Conservation (phyloP, 805 yeast genomes). For the Candida glaebosa region DNA sequence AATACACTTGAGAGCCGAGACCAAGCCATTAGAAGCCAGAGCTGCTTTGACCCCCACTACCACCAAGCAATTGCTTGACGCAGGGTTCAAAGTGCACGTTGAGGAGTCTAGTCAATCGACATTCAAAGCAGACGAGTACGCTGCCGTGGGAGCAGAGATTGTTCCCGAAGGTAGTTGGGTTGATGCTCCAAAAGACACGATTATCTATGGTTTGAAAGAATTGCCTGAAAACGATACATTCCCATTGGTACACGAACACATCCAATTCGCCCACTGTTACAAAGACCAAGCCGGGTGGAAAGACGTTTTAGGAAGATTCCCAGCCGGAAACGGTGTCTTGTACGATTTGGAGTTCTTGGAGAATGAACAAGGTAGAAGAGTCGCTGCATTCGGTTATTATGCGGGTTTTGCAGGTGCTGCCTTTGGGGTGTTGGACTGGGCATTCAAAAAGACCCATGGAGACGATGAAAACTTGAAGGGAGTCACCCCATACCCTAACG, state of each 20-base stretch:
- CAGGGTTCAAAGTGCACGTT: constrained; percentile 85
- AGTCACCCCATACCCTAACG: constrained; percentile 80
- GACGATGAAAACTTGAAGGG: constrained; percentile 72
- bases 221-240: constrained; percentile 84
- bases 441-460: constrained; percentile 74
- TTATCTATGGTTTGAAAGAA: constrained; percentile 92
- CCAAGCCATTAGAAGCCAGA: constrained; percentile 95
- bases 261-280: constrained; percentile 98
- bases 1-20: constrained; percentile 92
- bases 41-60: constrained; percentile 95
- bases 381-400: constrained; percentile 98
- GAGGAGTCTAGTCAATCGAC: constrained; percentile 86
- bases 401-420: constrained; percentile 99
- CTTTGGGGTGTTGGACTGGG: constrained; percentile 90
- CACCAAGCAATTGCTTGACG: constrained; percentile 74
- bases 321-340: constrained; percentile 83
- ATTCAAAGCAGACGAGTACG: constrained; percentile 74
- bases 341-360: constrained; percentile 94
- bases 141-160: constrained; percentile 74
- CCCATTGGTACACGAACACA: constrained; percentile 94
- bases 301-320: constrained; percentile 83
- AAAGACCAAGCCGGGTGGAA: constrained; percentile 98
- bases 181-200: constrained; percentile 83
- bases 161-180: constrained; percentile 96
- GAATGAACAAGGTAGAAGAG: constrained; percentile 95